These are phyloP conservation scores for Penicillium glabrum DNA, from an alignment of 2,329 filamentous ascomycete species.

Conservation along the genomic window DNA sequence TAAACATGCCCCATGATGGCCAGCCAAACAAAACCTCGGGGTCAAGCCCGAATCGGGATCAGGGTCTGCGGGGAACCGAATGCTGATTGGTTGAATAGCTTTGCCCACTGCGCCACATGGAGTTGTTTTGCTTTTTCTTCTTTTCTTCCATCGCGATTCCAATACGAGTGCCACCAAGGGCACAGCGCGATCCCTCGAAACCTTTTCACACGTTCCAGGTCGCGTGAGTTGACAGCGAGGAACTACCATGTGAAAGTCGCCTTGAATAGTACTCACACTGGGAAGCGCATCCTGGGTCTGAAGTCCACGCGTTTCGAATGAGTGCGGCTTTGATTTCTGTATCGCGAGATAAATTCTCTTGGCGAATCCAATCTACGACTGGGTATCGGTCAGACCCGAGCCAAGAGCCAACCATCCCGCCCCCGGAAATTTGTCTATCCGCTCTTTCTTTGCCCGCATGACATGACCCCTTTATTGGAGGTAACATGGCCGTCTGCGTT, in stretches of 20 bases:
- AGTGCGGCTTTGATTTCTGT: neutral
- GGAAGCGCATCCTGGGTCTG: neutral
- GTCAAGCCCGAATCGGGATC: neutral
- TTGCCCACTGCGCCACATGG: neutral
- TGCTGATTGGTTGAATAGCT: neutral
- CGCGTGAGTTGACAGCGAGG: neutral
- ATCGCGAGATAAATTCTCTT: neutral
- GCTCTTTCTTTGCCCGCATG: neutral
- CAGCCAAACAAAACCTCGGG: neutral
- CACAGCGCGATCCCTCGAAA: neutral
- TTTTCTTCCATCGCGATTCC: neutral
- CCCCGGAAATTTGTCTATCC: neutral
- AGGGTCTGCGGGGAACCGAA: neutral
- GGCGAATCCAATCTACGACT: neutral
- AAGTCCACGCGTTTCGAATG: neutral
- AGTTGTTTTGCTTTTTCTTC: neutral
- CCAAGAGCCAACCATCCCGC: neutral
- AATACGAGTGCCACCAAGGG: neutral
- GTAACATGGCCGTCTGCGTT: neutral
- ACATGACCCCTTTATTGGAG: neutral
- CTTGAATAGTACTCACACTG: neutral
- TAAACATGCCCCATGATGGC: neutral
- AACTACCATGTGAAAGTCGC: neutral
- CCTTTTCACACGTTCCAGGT: neutral
- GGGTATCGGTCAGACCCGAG: neutral